Conservation (phyloP, 306 rosid genomes). For the Psophocarpus tetragonolobus region DNA sequence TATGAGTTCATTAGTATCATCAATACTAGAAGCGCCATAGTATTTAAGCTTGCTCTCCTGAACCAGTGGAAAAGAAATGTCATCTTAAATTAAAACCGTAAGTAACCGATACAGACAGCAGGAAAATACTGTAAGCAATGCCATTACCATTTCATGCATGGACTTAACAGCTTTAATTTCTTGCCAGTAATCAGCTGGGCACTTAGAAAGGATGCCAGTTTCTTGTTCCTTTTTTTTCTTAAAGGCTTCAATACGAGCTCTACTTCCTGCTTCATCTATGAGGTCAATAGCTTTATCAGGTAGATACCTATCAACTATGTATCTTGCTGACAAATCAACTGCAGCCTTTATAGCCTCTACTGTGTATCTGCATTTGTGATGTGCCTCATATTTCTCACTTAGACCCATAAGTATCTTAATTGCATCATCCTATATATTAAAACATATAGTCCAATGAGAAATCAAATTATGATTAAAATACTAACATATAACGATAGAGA, state of each 20-base stretch:
- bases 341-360: conserved; percentile 74
- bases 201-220: conserved; percentile 59
- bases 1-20: conserved; percentile 43
- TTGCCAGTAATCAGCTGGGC: conserved; percentile 77
- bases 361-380: conserved; percentile 79
- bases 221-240: conserved; percentile 63
- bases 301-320: conserved; percentile 82
- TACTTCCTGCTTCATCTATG: conserved; percentile 96
- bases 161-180: conserved; percentile 77
- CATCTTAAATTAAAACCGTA: conserved; percentile 7
- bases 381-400: conserved; percentile 69
- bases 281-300: conserved; percentile 99
- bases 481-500: conserved; percentile 15
- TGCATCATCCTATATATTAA: conserved; percentile 59
- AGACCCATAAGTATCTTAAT: conserved; percentile 68
- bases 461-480: conserved; percentile 1
- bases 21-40: conserved; percentile 50
- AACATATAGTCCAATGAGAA: conserved; percentile 29
- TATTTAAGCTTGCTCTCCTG: conserved; percentile 61
- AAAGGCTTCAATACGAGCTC: conserved; percentile 80
- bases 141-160: conserved; percentile 75
- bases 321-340: conserved; percentile 70
- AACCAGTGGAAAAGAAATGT: conserved; percentile 43
- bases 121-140: conserved; percentile 24
- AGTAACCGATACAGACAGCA: conserved; percentile 8